These are phyloP conservation scores for Alisma plantagoaquatica DNA, from an alignment of 106 monocot species.

Conservation along the genomic window DNA sequence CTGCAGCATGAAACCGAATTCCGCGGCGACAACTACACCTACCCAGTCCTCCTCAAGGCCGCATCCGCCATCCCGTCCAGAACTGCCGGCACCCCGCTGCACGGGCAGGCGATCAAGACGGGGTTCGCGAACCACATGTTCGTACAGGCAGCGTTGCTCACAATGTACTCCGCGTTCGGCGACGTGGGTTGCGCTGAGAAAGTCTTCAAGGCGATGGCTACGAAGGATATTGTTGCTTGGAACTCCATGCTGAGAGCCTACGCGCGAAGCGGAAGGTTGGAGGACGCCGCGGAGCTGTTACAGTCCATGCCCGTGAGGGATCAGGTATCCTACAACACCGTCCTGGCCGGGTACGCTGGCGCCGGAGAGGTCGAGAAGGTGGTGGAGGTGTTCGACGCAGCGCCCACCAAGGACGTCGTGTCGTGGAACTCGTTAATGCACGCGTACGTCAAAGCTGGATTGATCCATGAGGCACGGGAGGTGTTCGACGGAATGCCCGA, in stretches of 20 bases:
- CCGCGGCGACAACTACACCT: constrained; percentile 4
- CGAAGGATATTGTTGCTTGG: constrained; percentile 6
- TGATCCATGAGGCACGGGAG: not conserved
- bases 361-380: not conserved
- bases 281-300: constrained; percentile 4
- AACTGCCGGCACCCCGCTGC: not conserved
- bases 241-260: constrained; percentile 14
- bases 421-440: constrained; percentile 7
- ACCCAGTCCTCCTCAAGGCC: constrained; percentile 7
- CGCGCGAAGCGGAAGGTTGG: not conserved
- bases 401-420: not conserved
- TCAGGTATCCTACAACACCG: constrained; percentile 10
- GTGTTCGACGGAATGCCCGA: constrained; percentile 6
- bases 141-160: constrained; percentile 4
- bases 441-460: not conserved
- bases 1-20: constrained; percentile 8
- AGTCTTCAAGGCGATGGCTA: not conserved
- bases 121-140: constrained; percentile 4
- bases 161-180: constrained; percentile 4
- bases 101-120: constrained; percentile 1
- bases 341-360: constrained; percentile 1
- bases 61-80: constrained; percentile 1
- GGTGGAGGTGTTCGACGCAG: not conserved
- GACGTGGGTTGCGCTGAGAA: not conserved
- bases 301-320: constrained; percentile 8